These are phyloP conservation scores for Daldinia sp. DNA, from an alignment of 2,329 filamentous ascomycete species.

Conservation along the genomic window DNA sequence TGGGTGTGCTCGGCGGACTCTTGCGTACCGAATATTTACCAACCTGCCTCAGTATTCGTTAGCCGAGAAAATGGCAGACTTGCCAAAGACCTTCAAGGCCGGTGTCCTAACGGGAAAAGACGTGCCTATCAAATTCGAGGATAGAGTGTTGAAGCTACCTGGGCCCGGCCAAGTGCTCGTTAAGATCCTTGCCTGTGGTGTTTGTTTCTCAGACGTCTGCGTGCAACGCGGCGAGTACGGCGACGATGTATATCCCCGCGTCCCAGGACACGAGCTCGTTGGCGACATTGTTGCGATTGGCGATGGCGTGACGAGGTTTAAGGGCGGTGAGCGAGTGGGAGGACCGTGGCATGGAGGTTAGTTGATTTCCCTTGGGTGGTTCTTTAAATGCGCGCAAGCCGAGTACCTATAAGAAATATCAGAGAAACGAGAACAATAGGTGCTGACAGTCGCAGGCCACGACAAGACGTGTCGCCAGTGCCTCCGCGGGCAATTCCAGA, in stretches of 20 bases:
- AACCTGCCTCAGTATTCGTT: background rate
- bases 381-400: too few species aligned
- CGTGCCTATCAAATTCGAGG: constrained; percentile 63
- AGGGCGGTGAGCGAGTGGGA: constrained; percentile 72
- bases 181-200: constrained; percentile 75
- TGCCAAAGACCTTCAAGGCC: constrained; percentile 74
- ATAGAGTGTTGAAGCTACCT: constrained; percentile 66
- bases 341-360: constrained; percentile 72
- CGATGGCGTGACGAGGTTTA: constrained; percentile 63
- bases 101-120: constrained; percentile 65
- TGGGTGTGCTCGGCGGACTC: too few species aligned
- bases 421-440: background rate
- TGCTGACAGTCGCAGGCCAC: constrained; percentile 56
- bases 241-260: constrained; percentile 64
- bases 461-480: constrained; percentile 69
- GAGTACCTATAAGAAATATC: background rate
- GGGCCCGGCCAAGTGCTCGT: constrained; percentile 68
- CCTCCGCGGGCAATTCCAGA: constrained; percentile 70
- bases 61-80: constrained; percentile 17
- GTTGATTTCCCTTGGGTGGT: constrained; percentile 36
- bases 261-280: constrained; percentile 77
- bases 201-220: constrained; percentile 71
- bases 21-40: background rate
- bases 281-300: constrained; percentile 71
- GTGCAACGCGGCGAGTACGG: constrained; percentile 60